These are phyloP conservation scores for Pascua sp. DNA, from an alignment of 1,284 basidiomycete genomes.

Conservation along the genomic window DNA sequence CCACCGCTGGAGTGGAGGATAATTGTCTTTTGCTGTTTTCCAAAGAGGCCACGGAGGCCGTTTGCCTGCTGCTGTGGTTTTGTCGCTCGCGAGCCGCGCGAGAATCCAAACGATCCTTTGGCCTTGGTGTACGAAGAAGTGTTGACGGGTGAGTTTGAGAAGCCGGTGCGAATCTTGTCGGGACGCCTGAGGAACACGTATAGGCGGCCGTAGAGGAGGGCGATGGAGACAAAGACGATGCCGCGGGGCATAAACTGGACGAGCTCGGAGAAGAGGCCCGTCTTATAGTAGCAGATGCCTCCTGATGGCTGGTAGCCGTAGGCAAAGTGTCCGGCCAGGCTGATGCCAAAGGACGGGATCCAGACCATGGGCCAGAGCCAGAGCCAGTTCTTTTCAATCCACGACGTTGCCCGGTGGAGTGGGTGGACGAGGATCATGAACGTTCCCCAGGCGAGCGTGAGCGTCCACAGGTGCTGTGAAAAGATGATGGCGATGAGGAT, in stretches of 20 bases:
- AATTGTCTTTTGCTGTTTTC: neutral
- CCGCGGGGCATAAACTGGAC: conserved; percentile 48
- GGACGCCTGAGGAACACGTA: conserved; percentile 50
- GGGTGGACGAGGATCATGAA: conserved; percentile 50
- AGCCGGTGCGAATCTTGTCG: conserved; percentile 45
- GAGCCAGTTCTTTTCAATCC: conserved; percentile 45
- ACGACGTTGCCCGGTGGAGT: conserved; percentile 37
- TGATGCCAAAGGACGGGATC: conserved; percentile 30
- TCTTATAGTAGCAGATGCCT: conserved; percentile 46
- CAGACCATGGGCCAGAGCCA: conserved; percentile 42
- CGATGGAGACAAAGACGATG: conserved; percentile 44
- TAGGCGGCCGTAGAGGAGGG: conserved; percentile 45
- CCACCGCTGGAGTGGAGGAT: neutral
- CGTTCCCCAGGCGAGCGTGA: conserved; percentile 44
- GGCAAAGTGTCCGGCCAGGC: conserved; percentile 33
- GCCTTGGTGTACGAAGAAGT: conserved; percentile 2
- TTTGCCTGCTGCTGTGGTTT: neutral
- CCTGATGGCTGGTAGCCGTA: conserved; percentile 43
- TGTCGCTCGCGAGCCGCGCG: neutral
- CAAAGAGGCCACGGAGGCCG: neutral
- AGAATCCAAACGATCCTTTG: conserved; percentile 7
- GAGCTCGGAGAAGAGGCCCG: conserved; percentile 44
- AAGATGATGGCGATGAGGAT: conserved; percentile 35
- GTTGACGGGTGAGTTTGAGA: conserved; percentile 26
- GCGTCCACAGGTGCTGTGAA: conserved; percentile 49